Evolutionary conservation across 306 rosid genomes (phyloP).

Genomic region (Abrus precatorius): DNA sequence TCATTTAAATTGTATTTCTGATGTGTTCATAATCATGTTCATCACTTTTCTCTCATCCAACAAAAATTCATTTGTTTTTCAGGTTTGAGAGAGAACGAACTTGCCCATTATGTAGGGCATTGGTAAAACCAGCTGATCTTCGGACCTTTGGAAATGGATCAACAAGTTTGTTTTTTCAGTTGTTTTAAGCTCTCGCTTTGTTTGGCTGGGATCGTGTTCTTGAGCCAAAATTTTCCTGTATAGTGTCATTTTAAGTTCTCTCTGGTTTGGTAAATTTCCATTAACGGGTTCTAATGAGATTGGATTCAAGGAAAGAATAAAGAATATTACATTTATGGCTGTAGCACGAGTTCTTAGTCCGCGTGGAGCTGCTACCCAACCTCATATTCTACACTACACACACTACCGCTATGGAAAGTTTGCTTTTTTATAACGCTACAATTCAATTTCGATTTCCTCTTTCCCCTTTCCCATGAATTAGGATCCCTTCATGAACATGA

Average conservation of each 20-base stretch:
- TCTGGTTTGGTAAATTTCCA: constrained; percentile 31
- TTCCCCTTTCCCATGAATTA: too few relatives aligned
- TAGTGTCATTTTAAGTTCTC: constrained; percentile 23
- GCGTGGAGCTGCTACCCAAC: not conserved
- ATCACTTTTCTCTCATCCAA: constrained; percentile 24
- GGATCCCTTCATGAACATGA: too few relatives aligned
- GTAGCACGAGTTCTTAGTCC: not conserved
- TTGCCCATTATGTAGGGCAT: constrained; percentile 90
- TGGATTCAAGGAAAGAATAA: constrained; percentile 36
- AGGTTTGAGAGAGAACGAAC: constrained; percentile 98
- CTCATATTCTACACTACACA: not conserved
- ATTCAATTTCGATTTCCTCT: not conserved
- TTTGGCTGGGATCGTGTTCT: constrained; percentile 32
- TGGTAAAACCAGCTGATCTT: constrained; percentile 78
- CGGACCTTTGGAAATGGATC: constrained; percentile 91
- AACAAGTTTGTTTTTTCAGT: constrained; percentile 80
- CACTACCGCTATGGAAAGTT: not conserved
- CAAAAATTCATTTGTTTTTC: constrained; percentile 43
- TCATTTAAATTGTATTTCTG: constrained; percentile 6
- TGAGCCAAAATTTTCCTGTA: constrained; percentile 45
- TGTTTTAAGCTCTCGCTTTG: constrained; percentile 55
- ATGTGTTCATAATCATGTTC: constrained; percentile 19
- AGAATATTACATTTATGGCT: constrained; percentile 30
- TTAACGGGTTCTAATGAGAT: constrained; percentile 38
- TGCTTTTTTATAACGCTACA: not conserved